Percentiles rank a stretch among this genome's conserved stretches.
These are phyloP conservation scores for Boletellus ananiceps DNA, from an alignment of 768 basidiomycete genomes.

Conservation along the genomic window DNA sequence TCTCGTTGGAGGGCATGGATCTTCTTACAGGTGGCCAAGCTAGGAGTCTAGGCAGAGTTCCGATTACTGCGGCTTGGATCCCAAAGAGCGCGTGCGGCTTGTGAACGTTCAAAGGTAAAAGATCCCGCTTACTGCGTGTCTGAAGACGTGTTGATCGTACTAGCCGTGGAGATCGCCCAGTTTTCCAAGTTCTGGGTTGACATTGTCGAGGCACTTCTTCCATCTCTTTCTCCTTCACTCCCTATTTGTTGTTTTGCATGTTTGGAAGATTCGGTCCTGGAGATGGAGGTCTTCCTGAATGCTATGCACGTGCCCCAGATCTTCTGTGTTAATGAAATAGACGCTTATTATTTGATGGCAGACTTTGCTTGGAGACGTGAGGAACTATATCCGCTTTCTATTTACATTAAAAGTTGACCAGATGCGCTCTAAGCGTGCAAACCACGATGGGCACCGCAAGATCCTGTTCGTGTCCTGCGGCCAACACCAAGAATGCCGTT, in stretches of 20 bases:
- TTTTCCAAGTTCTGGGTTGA: not conserved
- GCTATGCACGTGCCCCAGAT: not conserved
- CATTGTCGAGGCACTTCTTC: not conserved
- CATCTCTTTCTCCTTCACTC: not conserved
- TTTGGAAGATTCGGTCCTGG: not conserved
- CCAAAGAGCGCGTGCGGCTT: constrained; percentile 10
- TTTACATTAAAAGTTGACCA: not conserved
- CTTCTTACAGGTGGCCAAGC: constrained; percentile 31
- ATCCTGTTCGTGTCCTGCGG: too few relatives aligned
- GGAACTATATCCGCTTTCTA: too few relatives aligned
- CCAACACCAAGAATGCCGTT: too few relatives aligned
- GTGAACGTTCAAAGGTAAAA: not conserved
- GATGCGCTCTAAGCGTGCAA: not conserved
- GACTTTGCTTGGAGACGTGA: too few relatives aligned
- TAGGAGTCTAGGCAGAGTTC: constrained; percentile 22
- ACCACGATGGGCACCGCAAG: too few relatives aligned
- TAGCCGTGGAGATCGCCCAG: not conserved
- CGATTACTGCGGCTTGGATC: constrained; percentile 21
- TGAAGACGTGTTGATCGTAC: not conserved
- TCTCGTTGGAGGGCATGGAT: constrained; percentile 34
- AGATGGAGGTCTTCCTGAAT: not conserved
- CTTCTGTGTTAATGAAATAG: not conserved
- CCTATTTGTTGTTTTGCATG: not conserved
- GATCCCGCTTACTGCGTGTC: not conserved
- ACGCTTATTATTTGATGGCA: not conserved